Evolutionary conservation across 2,329 filamentous ascomycete species (phyloP).

Genomic region (Colletotrichum liriopes): DNA sequence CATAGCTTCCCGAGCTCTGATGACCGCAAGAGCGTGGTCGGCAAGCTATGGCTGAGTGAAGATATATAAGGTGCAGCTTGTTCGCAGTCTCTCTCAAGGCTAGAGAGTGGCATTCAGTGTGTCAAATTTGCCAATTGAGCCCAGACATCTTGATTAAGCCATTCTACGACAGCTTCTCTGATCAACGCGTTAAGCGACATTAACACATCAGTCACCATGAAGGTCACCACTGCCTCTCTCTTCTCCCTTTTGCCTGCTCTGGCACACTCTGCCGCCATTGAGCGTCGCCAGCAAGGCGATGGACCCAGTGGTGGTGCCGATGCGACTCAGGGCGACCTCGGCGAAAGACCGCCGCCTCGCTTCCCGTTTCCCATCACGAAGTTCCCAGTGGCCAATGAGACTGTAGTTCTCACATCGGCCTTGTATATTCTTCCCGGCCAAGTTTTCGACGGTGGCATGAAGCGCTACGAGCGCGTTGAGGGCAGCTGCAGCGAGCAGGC

Average conservation of each 20-base stretch:
- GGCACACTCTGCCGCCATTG: conserved; percentile 42
- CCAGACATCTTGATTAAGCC: neutral
- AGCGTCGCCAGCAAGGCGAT: conserved; percentile 47
- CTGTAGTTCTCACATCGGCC: conserved; percentile 46
- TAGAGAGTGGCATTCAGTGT: neutral
- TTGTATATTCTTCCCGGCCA: conserved; percentile 53
- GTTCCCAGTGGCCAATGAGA: conserved; percentile 49
- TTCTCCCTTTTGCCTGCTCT: conserved; percentile 45
- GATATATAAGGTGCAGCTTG: neutral
- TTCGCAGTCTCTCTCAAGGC: neutral
- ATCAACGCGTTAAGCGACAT: neutral
- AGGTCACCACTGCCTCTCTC: conserved; percentile 42
- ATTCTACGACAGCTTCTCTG: neutral
- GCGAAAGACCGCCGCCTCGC: conserved; percentile 48
- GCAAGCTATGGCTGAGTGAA: neutral
- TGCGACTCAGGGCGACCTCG: conserved; percentile 48
- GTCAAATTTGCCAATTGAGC: neutral
- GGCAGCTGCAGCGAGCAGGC: conserved; percentile 61
- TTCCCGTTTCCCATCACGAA: conserved; percentile 51
- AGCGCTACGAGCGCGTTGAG: conserved; percentile 56
- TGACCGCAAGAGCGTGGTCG: no score
- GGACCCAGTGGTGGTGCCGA: conserved; percentile 45
- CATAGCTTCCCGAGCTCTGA: conserved; percentile 22
- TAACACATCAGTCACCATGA: conserved; percentile 43
- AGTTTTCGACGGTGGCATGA: conserved; percentile 55